Conservation (phyloP, 495 filamentous ascomycete genomes). For the Xylaria cubensis region DNA sequence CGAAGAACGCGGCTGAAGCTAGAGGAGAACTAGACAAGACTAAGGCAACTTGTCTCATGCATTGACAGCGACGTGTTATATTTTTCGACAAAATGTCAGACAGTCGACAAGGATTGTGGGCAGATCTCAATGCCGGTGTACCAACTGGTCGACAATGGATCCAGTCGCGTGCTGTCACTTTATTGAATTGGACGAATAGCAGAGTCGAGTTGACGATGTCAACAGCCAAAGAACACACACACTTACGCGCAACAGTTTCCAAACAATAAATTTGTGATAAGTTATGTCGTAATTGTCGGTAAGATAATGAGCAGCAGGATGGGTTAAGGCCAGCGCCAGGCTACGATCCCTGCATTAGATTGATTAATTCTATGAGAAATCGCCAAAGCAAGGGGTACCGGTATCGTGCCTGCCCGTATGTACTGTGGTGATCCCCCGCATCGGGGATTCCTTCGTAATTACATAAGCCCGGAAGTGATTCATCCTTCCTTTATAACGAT, state of each 20-base stretch:
- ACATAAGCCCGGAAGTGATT: not conserved
- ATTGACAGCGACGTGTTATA: not conserved
- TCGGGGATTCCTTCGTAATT: conserved; percentile 3
- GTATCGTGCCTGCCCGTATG: not conserved
- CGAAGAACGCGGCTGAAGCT: not conserved
- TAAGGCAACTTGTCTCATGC: not conserved
- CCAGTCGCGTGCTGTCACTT: conserved; percentile 10
- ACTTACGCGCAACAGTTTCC: not conserved
- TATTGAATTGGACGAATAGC: conserved; percentile 10
- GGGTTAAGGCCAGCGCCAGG: not conserved
- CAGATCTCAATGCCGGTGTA: conserved; percentile 18
- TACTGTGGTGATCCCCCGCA: conserved; percentile 17
- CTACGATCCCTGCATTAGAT: conserved; percentile 6
- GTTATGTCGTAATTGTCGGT: not conserved
- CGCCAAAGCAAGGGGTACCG: not conserved
- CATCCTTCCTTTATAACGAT: not conserved
- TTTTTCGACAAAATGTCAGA: conserved; percentile 19
- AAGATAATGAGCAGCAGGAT: not conserved
- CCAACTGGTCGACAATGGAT: conserved; percentile 6
- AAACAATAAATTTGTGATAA: not conserved
- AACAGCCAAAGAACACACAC: not conserved
- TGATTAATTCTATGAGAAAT: conserved; percentile 6
- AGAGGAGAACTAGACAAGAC: not conserved
- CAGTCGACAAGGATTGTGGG: conserved; percentile 25
- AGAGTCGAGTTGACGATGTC: not conserved